Evolutionary conservation across 2,329 filamentous ascomycete species (phyloP).

Genomic region (Tolypocladium tundrense): DNA sequence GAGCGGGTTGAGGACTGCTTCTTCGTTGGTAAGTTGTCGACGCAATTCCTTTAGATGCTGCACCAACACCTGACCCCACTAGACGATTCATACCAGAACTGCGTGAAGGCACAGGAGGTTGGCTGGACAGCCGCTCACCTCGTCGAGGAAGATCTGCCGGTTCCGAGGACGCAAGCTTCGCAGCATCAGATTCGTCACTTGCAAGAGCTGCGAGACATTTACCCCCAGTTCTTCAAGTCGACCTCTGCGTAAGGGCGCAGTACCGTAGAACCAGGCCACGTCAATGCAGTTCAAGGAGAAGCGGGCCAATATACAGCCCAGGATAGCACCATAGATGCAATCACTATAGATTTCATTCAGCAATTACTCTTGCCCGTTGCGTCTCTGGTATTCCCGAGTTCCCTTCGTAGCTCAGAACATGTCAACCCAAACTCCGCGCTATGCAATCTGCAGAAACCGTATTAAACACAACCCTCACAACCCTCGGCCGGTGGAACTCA

Average conservation of each 20-base stretch:
- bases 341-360: background rate
- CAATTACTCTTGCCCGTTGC: background rate
- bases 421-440: conserved; percentile 17
- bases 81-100: conserved; percentile 87
- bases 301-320: background rate
- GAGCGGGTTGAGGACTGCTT: conserved; percentile 64
- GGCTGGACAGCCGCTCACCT: conserved; percentile 86
- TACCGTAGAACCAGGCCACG: background rate
- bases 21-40: conserved; percentile 66
- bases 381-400: background rate
- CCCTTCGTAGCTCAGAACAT: background rate
- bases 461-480: background rate
- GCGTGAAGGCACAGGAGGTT: conserved; percentile 60
- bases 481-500: conserved; percentile 20
- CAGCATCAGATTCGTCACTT: conserved; percentile 68
- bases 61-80: background rate
- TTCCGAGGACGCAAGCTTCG: conserved; percentile 54
- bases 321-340: background rate
- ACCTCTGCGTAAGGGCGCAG: conserved; percentile 6
- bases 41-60: background rate
- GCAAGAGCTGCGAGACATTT: conserved; percentile 63
- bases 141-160: conserved; percentile 61
- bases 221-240: conserved; percentile 77
- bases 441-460: conserved; percentile 1
- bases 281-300: background rate